Percentiles rank a stretch among this genome's conserved stretches.
Conservation (phyloP, 495 filamentous ascomycete genomes). For the Xeromyces bisporus region DNA sequence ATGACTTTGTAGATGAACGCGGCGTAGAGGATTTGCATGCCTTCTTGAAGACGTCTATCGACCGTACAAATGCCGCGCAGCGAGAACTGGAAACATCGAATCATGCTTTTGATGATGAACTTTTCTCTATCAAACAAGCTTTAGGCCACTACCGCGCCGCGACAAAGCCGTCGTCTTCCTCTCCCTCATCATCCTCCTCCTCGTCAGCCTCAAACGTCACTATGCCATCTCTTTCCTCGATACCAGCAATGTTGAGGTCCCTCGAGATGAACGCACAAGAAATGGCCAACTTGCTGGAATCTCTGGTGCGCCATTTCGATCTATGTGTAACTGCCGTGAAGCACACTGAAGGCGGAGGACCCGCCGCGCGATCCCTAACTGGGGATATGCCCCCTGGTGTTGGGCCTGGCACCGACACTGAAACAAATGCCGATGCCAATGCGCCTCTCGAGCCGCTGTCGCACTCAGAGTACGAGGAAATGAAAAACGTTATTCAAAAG, state of each 20-base stretch:
- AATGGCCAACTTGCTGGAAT: constrained; percentile 69
- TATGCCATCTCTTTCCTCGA: constrained; percentile 28
- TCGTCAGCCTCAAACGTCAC: constrained; percentile 22
- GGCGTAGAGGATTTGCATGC: constrained; percentile 53
- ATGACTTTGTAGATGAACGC: constrained; percentile 81
- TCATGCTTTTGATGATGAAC: constrained; percentile 35
- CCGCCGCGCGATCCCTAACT: constrained; percentile 44
- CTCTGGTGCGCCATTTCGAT: constrained; percentile 82
- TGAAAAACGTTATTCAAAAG: constrained; percentile 65
- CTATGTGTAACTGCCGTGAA: constrained; percentile 84
- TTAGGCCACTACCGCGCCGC: constrained; percentile 28
- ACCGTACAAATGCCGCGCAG: constrained; percentile 36
- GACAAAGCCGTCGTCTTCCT: constrained; percentile 23
- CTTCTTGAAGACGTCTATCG: constrained; percentile 50
- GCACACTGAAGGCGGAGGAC: constrained; percentile 77
- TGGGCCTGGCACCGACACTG: constrained; percentile 28
- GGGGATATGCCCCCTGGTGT: constrained; percentile 45
- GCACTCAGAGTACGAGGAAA: constrained; percentile 59
- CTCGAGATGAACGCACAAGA: constrained; percentile 65
- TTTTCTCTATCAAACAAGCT: constrained; percentile 44
- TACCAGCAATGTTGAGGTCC: constrained; percentile 50
- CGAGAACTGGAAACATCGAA: constrained; percentile 32
- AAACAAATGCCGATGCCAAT: constrained; percentile 40
- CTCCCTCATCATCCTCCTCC: constrained; percentile 17
- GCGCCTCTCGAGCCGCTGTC: constrained; percentile 51